Conservation (phyloP, 495 filamentous ascomycete species). For the Pyrenopolyporus hunteri region DNA sequence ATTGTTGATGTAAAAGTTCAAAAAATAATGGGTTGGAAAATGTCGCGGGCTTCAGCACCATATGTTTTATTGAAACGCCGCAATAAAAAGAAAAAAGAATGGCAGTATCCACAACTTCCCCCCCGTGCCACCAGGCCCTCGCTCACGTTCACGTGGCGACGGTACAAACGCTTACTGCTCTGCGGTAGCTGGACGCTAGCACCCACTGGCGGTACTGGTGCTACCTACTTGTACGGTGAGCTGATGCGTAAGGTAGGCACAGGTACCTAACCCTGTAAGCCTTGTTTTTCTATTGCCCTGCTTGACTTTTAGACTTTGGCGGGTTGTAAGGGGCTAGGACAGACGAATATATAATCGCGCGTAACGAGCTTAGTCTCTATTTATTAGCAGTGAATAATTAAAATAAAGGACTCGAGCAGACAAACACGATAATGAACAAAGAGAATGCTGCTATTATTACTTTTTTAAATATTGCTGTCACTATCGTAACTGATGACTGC, state of each 20-base stretch:
- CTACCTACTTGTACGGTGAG: not conserved
- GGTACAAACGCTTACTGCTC: not conserved
- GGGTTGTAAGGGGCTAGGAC: too few relatives aligned
- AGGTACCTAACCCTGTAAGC: too few relatives aligned
- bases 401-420: too few relatives aligned
- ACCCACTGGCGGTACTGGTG: not conserved
- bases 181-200: not conserved
- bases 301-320: too few relatives aligned
- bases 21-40: not conserved
- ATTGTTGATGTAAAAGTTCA: conserved; percentile 4
- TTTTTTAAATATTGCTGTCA: not conserved
- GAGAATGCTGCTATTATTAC: too few relatives aligned
- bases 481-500: not conserved
- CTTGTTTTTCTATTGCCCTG: too few relatives aligned
- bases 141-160: conserved; percentile 3
- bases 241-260: too few relatives aligned
- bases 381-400: too few relatives aligned
- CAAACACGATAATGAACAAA: too few relatives aligned
- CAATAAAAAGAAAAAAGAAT: not conserved
- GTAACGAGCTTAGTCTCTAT: too few relatives aligned
- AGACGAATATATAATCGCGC: too few relatives aligned
- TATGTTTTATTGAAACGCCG: not conserved
- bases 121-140: too few relatives aligned
- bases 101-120: not conserved
- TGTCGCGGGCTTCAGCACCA: not conserved